Conservation (phyloP, 1,284 basidiomycete genomes). For the Puccinia horiana region DNA sequence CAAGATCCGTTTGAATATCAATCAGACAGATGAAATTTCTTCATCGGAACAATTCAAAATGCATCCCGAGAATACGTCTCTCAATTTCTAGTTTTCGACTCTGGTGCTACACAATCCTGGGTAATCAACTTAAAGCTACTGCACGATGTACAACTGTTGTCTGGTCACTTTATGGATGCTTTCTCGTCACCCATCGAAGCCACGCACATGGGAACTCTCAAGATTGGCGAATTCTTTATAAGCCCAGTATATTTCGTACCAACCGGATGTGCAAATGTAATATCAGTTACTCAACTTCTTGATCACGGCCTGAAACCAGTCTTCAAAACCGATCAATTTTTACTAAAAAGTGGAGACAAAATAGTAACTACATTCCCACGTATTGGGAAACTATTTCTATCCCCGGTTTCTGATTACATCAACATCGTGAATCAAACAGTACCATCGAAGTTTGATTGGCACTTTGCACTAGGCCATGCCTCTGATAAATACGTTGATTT, state of each 20-base stretch:
- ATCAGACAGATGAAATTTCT: background rate
- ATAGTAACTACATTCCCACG: background rate
- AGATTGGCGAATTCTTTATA: background rate
- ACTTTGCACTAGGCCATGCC: conserved; percentile 7
- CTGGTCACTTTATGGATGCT: background rate
- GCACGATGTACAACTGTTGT: background rate
- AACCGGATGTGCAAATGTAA: background rate
- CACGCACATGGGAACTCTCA: conserved; percentile 3
- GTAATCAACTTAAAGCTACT: background rate
- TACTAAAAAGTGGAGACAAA: background rate
- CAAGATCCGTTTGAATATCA: background rate
- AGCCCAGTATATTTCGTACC: conserved; percentile 14
- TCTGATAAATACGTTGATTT: background rate
- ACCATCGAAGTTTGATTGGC: background rate
- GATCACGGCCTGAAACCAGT: conserved; percentile 5
- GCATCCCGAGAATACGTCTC: background rate
- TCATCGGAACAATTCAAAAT: background rate
- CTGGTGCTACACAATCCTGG: background rate
- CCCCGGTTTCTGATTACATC: background rate
- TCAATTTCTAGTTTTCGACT: background rate
- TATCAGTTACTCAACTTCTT: background rate
- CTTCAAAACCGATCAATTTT: background rate
- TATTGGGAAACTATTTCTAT: background rate
- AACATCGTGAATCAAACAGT: background rate
- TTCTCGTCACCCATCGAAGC: background rate